Percentiles rank a stretch among this genome's conserved stretches.
phyloP scores from a whole-genome alignment of 2,329 filamentous ascomycete genomes.

The Ophiocordyceps camponoti-saundersi region DNA sequence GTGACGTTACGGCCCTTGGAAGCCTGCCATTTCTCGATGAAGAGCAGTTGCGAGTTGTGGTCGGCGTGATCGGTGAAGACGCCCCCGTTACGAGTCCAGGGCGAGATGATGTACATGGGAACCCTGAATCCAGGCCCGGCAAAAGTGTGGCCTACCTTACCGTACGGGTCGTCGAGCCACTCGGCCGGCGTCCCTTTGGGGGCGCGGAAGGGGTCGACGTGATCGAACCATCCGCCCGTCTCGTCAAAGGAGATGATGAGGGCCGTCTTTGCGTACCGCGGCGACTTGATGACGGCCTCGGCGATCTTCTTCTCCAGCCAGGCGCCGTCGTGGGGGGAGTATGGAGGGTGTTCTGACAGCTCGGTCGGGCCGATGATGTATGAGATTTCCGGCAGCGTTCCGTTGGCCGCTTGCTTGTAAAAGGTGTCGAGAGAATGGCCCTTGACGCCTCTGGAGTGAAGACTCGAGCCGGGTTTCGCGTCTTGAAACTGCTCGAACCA shows the following conservation, averaged over 20 bases:
- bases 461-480: slow-evolving; percentile 18
- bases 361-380: slow-evolving; percentile 33
- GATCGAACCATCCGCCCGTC: slow-evolving; percentile 36
- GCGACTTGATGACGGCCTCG: slow-evolving; percentile 29
- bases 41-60: slow-evolving; percentile 37
- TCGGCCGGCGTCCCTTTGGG: slow-evolving; percentile 31
- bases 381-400: slow-evolving; percentile 31
- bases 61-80: slow-evolving; percentile 37
- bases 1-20: slow-evolving; percentile 21
- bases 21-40: slow-evolving; percentile 29
- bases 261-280: slow-evolving; percentile 28
- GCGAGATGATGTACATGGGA: slow-evolving; percentile 37
- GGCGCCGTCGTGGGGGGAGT: slow-evolving; percentile 32
- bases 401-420: slow-evolving; percentile 29
- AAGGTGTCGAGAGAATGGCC: slow-evolving; percentile 30
- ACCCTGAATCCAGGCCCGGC: slow-evolving; percentile 24
- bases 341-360: slow-evolving; percentile 35
- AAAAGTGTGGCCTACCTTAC: slow-evolving; percentile 18
- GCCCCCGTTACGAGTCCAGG: slow-evolving; percentile 34
- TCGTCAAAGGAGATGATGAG: slow-evolving; percentile 29
- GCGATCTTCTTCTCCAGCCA: slow-evolving; percentile 37
- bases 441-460: slow-evolving; percentile 27
- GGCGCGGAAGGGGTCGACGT: slow-evolving; percentile 32
- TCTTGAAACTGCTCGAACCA: slow-evolving; percentile 35
- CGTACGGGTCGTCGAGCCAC: slow-evolving; percentile 28